phyloP scores from a whole-genome alignment of 2,329 filamentous ascomycete genomes.

The Alternaria sp. region DNA sequence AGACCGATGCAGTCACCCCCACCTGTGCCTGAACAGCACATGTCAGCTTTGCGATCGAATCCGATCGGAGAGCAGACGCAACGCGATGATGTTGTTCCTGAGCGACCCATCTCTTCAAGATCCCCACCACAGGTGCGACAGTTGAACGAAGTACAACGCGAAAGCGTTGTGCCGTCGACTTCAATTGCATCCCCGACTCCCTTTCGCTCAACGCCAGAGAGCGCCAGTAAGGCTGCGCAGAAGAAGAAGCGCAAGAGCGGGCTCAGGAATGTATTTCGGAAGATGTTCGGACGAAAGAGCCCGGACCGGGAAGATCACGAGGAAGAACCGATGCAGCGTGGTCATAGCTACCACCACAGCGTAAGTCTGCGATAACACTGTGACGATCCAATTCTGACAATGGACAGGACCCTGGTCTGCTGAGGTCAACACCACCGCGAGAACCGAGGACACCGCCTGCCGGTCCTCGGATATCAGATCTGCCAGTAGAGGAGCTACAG shows the following conservation, averaged over 20 bases:
- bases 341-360: slow-evolving; percentile 48
- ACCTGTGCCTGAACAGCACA: slow-evolving; percentile 16
- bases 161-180: slow-evolving; percentile 35
- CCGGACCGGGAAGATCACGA: slow-evolving; percentile 37
- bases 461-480: slow-evolving; percentile 44
- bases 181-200: slow-evolving; percentile 39
- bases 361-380: slow-evolving; percentile 28
- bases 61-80: slow-evolving; percentile 16
- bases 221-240: slow-evolving; percentile 31
- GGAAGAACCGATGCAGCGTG: slow-evolving; percentile 29
- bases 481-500: slow-evolving; percentile 43
- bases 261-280: slow-evolving; percentile 47
- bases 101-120: slow-evolving; percentile 15
- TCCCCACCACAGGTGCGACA: slow-evolving; percentile 36
- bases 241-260: slow-evolving; percentile 50
- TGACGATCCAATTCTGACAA: slow-evolving; percentile 11
- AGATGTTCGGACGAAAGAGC: slow-evolving; percentile 49
- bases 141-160: slow-evolving; percentile 35
- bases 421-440: slow-evolving; percentile 33
- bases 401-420: slow-evolving; percentile 42
- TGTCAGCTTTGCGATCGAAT: slow-evolving; percentile 21
- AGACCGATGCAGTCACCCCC: slow-evolving; percentile 25
- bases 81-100: slow-evolving; percentile 15
- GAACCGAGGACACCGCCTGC: slow-evolving; percentile 26
- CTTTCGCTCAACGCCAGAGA: slow-evolving; percentile 41